phyloP scores from a whole-genome alignment of 1,284 basidiomycete species.

The Pterulicium gracile region DNA sequence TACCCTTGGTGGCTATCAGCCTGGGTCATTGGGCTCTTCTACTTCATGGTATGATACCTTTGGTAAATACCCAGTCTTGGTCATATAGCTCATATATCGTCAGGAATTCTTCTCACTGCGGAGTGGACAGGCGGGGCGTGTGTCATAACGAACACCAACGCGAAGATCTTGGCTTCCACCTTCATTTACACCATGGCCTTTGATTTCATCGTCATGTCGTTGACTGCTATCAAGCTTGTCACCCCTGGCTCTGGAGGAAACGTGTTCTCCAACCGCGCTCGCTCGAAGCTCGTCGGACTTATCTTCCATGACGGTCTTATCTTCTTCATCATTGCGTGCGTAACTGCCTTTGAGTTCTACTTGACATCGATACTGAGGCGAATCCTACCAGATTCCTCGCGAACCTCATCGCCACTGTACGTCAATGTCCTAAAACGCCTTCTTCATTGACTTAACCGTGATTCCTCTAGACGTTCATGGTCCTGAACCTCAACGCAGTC shows the following conservation, averaged over 20 bases:
- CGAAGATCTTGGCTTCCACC: constrained; percentile 44
- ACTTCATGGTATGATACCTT: constrained; percentile 49
- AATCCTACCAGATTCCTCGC: constrained; percentile 41
- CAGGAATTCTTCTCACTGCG: constrained; percentile 52
- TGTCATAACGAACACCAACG: constrained; percentile 44
- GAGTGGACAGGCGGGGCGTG: constrained; percentile 40
- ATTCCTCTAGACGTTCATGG: constrained; percentile 47
- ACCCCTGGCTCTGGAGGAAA: constrained; percentile 12
- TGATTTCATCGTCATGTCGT: constrained; percentile 48
- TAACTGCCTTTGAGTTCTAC: constrained; percentile 7
- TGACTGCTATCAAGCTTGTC: constrained; percentile 53
- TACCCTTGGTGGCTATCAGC: constrained; percentile 45
- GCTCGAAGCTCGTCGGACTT: constrained; percentile 48
- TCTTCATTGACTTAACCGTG: constrained; percentile 1
- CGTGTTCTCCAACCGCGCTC: constrained; percentile 21
- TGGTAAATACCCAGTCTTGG: neutral
- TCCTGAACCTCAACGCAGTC: constrained; percentile 58
- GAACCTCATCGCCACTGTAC: constrained; percentile 55
- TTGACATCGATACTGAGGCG: constrained; percentile 5
- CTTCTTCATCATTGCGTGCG: constrained; percentile 64
- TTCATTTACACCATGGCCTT: constrained; percentile 69
- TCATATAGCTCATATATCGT: too few species aligned
- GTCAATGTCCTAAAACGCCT: constrained; percentile 1
- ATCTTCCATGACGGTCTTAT: constrained; percentile 64
- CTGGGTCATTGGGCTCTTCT: constrained; percentile 70